Evolutionary conservation across 768 basidiomycete genomes (phyloP).

Genomic region (Chalciporus chontae): DNA sequence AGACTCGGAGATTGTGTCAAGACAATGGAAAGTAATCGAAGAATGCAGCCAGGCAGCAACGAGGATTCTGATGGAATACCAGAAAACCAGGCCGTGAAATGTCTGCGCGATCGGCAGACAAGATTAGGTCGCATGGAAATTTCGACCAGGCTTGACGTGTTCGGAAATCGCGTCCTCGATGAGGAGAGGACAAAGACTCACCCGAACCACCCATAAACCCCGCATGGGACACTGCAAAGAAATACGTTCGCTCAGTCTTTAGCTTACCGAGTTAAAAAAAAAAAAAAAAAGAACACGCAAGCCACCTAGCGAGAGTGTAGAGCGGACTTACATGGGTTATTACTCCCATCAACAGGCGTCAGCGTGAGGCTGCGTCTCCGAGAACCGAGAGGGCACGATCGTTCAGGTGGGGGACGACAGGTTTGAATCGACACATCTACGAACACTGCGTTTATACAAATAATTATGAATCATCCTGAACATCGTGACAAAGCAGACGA

Average conservation of each 20-base stretch:
- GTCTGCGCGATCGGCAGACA: not conserved
- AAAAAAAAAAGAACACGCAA: too few relatives aligned
- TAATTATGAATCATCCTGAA: too few relatives aligned
- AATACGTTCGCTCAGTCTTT: not conserved
- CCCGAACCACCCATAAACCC: not conserved
- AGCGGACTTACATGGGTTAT: conserved; percentile 5
- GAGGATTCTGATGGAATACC: not conserved
- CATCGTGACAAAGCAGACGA: not conserved
- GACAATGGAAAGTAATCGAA: too few relatives aligned
- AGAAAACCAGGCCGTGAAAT: not conserved
- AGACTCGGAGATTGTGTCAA: not conserved
- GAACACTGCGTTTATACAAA: conserved; percentile 7
- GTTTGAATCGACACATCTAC: conserved; percentile 13
- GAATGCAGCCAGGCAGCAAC: not conserved
- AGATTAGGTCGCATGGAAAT: not conserved
- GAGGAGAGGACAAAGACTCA: conserved; percentile 4
- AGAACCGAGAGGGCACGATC: not conserved
- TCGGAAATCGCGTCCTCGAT: not conserved
- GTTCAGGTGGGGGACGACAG: not conserved
- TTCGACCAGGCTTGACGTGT: too few relatives aligned
- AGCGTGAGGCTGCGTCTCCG: not conserved
- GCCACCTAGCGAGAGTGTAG: too few relatives aligned
- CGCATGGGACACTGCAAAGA: conserved; percentile 4
- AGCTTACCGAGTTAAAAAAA: too few relatives aligned
- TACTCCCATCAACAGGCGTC: conserved; percentile 8